A percentile compares a stretch with the other conserved stretches of the same genome.
These are phyloP conservation scores for Paramecium sexaurelia DNA, from an alignment of 73 alveolate genomes.

Conservation along the genomic window DNA sequence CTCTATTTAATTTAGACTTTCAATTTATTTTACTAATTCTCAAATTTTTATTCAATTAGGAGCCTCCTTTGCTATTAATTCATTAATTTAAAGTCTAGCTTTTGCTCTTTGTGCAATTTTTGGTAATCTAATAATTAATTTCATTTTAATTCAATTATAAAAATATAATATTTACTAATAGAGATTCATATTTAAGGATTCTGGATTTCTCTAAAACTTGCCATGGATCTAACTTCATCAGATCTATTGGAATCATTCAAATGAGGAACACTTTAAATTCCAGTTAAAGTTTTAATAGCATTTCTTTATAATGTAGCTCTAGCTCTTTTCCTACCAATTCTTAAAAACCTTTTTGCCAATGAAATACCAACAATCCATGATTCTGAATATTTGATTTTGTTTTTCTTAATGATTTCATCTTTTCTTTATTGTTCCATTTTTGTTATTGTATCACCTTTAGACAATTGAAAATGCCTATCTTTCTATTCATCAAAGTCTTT, in stretches of 20 bases:
- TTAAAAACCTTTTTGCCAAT: slow-evolving; percentile 14
- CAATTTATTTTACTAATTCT: too few species aligned
- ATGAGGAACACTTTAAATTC: background rate
- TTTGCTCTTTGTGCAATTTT: background rate
- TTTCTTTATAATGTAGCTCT: background rate
- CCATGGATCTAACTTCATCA: slow-evolving; percentile 43
- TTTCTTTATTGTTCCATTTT: slow-evolving; percentile 17
- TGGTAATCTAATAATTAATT: background rate
- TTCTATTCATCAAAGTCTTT: slow-evolving; percentile 31
- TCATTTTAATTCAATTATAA: background rate
- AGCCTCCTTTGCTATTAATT: too few species aligned
- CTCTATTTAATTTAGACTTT: too few species aligned
- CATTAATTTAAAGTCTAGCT: too few species aligned
- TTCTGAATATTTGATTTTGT: background rate
- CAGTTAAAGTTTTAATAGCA: slow-evolving; percentile 1
- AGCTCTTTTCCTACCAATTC: slow-evolving; percentile 8
- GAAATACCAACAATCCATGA: slow-evolving; percentile 57
- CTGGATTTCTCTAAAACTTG: background rate
- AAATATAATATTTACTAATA: background rate
- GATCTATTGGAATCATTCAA: slow-evolving; percentile 38
- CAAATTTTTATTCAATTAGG: too few species aligned
- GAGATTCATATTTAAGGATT: background rate
- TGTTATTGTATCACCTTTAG: background rate
- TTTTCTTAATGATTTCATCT: background rate
- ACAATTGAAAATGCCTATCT: background rate